Percentiles rank a stretch among this genome's conserved stretches.
These are phyloP conservation scores for Articulospora tetracladia DNA, from an alignment of 495 filamentous ascomycete species.

Conservation along the genomic window DNA sequence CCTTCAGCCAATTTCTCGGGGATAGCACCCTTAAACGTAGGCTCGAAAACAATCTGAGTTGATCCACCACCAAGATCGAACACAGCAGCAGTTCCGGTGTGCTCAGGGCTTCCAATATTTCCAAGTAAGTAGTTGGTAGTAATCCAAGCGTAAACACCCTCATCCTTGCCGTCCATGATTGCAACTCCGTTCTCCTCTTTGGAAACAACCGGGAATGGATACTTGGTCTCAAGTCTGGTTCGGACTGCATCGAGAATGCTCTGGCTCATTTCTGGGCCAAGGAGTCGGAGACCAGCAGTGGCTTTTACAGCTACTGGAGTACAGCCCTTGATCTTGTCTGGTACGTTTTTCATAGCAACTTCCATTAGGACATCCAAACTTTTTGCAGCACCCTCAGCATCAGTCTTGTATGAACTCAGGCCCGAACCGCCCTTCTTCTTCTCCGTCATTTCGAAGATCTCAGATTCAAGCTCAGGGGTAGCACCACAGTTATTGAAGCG, in stretches of 20 bases:
- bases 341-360: constrained; percentile 76
- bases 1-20: constrained; percentile 80
- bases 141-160: constrained; percentile 99
- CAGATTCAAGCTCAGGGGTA: constrained; percentile 90
- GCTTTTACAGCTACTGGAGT: constrained; percentile 94
- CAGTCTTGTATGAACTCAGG: constrained; percentile 77
- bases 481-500: constrained; percentile 97
- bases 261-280: constrained; percentile 76
- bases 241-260: constrained; percentile 86
- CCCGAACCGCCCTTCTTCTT: constrained; percentile 75
- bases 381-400: constrained; percentile 82
- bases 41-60: constrained; percentile 97
- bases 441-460: constrained; percentile 86
- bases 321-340: constrained; percentile 81
- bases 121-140: constrained; percentile 97
- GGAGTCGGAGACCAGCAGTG: constrained; percentile 83
- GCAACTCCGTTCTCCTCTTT: constrained; percentile 79
- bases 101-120: constrained; percentile 91
- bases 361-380: constrained; percentile 86
- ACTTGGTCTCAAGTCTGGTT: constrained; percentile 75
- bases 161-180: constrained; percentile 94
- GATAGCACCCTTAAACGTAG: constrained; percentile 83
- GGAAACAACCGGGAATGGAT: constrained; percentile 91
- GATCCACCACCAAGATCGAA: constrained; percentile 96
- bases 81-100: constrained; percentile 85